Conservation (phyloP, 2,329 filamentous ascomycete genomes). For the Sporothrix inflata region DNA sequence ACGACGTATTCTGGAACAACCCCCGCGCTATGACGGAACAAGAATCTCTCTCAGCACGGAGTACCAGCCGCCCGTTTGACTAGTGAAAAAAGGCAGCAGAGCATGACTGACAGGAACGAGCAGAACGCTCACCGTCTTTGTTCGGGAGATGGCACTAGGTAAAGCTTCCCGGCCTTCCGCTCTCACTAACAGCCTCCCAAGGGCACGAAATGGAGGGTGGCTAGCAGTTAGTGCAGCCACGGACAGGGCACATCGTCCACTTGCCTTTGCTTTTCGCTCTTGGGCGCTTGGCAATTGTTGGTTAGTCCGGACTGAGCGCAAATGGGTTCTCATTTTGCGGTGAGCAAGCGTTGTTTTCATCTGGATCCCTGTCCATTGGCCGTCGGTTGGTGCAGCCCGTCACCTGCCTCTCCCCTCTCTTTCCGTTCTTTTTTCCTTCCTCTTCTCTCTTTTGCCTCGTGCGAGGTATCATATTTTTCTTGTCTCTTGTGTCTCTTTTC, state of each 20-base stretch:
- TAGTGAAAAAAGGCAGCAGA: neutral
- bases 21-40: slow-evolving; percentile 23
- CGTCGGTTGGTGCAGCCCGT: neutral
- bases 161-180: slow-evolving; percentile 27
- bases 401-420: neutral
- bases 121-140: slow-evolving; percentile 25
- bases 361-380: slow-evolving; percentile 14
- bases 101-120: slow-evolving; percentile 3
- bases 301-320: slow-evolving; percentile 7
- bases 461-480: neutral
- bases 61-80: slow-evolving; percentile 17
- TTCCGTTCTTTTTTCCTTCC: neutral
- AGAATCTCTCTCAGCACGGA: slow-evolving; percentile 1
- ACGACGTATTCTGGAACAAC: slow-evolving; percentile 5
- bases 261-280: slow-evolving; percentile 12
- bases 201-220: slow-evolving; percentile 13
- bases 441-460: neutral
- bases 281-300: slow-evolving; percentile 14
- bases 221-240: slow-evolving; percentile 21
- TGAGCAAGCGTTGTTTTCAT: slow-evolving; percentile 16
- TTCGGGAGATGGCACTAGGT: slow-evolving; percentile 22
- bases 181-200: slow-evolving; percentile 18
- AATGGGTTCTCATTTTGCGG: slow-evolving; percentile 21
- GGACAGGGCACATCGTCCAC: slow-evolving; percentile 5
- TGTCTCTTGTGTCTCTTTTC: neutral